Conservation (phyloP, 495 filamentous ascomycete genomes). For the Penicillium goetzii region DNA sequence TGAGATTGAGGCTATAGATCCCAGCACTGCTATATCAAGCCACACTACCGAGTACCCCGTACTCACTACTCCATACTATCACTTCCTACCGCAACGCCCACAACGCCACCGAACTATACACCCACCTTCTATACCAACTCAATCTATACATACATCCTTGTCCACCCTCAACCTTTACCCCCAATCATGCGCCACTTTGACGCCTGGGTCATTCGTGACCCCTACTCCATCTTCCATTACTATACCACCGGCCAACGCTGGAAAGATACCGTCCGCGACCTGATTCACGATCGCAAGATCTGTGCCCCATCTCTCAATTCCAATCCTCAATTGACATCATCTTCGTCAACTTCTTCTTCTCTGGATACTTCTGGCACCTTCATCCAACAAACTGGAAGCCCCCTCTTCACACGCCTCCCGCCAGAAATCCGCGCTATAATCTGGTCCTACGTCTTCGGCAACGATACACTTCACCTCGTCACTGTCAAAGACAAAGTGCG, state of each 20-base stretch:
- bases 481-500: conserved; percentile 47
- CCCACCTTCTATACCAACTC: neutral
- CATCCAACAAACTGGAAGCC: conserved; percentile 27
- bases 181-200: conserved; percentile 51
- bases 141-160: neutral
- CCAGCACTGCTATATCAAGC: neutral
- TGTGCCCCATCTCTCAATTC: conserved; percentile 31
- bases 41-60: neutral
- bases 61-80: neutral
- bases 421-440: conserved; percentile 60
- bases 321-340: conserved; percentile 7
- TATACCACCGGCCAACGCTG: conserved; percentile 47
- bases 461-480: conserved; percentile 47
- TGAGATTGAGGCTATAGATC: neutral
- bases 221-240: conserved; percentile 52
- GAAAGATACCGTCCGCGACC: conserved; percentile 46
- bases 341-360: neutral
- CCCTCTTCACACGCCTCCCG: conserved; percentile 44
- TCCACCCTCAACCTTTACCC: neutral
- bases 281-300: conserved; percentile 47
- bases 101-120: conserved; percentile 1
- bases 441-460: conserved; percentile 55
- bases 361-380: conserved; percentile 13
- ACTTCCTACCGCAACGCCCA: neutral
- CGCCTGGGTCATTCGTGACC: conserved; percentile 50